Conservation (phyloP, 495 filamentous ascomycete species). For the Daldinia loculata region DNA sequence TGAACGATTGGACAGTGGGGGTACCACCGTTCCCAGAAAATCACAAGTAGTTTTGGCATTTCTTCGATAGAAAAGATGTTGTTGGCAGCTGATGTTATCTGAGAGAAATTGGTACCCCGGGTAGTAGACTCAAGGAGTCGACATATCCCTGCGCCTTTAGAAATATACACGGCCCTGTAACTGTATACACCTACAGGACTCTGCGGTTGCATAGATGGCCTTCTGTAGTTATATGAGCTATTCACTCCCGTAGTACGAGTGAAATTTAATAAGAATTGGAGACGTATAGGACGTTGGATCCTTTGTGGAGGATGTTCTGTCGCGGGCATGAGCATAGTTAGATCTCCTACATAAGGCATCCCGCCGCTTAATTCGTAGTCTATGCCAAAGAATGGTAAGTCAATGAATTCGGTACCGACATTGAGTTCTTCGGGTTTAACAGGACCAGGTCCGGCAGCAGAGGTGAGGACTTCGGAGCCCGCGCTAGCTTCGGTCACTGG, state of each 20-base stretch:
- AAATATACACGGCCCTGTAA: neutral
- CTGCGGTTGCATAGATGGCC: neutral
- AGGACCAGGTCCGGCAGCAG: neutral
- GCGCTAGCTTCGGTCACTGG: neutral
- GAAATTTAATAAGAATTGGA: neutral
- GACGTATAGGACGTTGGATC: neutral
- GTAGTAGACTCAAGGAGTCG: neutral
- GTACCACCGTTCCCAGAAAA: conserved; percentile 2
- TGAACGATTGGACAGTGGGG: neutral
- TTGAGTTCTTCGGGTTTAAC: neutral
- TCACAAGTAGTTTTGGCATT: neutral
- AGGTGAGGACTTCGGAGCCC: neutral
- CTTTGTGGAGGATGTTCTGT: neutral
- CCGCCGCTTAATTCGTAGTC: neutral
- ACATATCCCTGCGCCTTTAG: neutral
- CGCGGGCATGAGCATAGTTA: neutral
- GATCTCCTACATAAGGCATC: neutral
- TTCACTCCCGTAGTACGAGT: neutral
- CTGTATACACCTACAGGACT: neutral
- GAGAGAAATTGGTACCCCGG: neutral
- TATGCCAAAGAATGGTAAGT: neutral
- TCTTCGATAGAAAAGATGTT: neutral
- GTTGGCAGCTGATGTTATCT: neutral
- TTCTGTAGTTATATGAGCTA: neutral
- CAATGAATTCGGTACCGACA: neutral